Evolutionary conservation across 129 eudicot species (phyloP).

Genomic region (Flaveria sonorensis): DNA sequence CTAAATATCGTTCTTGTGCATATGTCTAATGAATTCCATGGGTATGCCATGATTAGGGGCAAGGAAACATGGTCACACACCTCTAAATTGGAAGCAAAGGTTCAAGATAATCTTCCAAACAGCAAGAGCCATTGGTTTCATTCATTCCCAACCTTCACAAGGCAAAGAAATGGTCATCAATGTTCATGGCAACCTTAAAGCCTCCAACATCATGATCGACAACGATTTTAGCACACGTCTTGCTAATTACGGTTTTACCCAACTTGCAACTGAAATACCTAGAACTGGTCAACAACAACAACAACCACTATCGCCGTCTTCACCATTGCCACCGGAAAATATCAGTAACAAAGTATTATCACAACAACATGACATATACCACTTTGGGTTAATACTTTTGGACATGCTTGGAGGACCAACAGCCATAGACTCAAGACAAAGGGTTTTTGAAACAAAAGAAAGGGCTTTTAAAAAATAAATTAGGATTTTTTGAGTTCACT

Average conservation of each 20-base stretch:
- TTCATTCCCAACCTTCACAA: slow-evolving; percentile 47
- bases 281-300: slow-evolving; percentile 19
- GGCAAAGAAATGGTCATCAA: slow-evolving; percentile 38
- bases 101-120: slow-evolving; percentile 35
- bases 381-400: slow-evolving; percentile 45
- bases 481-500: slow-evolving; percentile 33
- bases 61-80: slow-evolving; percentile 51
- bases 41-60: slow-evolving; percentile 30
- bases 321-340: slow-evolving; percentile 7
- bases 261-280: slow-evolving; percentile 35
- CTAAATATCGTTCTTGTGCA: not conserved
- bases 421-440: slow-evolving; percentile 18
- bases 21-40: not conserved
- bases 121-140: slow-evolving; percentile 50
- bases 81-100: slow-evolving; percentile 47
- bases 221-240: slow-evolving; percentile 38
- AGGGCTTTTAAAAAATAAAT: not conserved
- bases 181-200: slow-evolving; percentile 49
- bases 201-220: slow-evolving; percentile 47
- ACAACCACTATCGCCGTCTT: slow-evolving; percentile 13
- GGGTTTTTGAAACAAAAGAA: slow-evolving; percentile 24
- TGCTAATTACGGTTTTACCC: slow-evolving; percentile 49
- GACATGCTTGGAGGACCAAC: slow-evolving; percentile 45
- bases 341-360: slow-evolving; percentile 8
- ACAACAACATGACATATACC: slow-evolving; percentile 43